Evolutionary conservation across 2,329 filamentous ascomycete genomes (phyloP).

Genomic region (Trichophyton mentagrophytes): DNA sequence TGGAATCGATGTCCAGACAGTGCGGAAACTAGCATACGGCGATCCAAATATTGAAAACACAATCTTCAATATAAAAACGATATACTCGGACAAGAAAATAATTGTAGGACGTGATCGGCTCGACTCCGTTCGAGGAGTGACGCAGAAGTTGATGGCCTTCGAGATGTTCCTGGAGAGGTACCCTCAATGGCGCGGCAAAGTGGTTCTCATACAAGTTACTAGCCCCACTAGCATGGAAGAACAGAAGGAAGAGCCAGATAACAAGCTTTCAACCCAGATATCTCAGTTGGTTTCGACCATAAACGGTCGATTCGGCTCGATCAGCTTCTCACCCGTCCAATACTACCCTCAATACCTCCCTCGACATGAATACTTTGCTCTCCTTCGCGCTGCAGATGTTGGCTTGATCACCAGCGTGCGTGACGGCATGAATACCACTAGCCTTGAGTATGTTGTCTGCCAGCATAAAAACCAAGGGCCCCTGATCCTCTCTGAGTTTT

Average conservation of each 20-base stretch:
- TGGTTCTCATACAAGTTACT: slow-evolving; percentile 89
- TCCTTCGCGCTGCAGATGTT: slow-evolving; percentile 81
- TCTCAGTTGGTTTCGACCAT: slow-evolving; percentile 84
- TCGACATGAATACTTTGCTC: slow-evolving; percentile 82
- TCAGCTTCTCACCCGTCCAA: slow-evolving; percentile 81
- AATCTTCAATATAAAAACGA: slow-evolving; percentile 55
- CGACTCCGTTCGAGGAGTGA: slow-evolving; percentile 81
- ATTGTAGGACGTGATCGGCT: slow-evolving; percentile 91
- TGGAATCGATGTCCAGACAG: slow-evolving; percentile 76
- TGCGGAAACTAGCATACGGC: slow-evolving; percentile 62
- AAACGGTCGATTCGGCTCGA: slow-evolving; percentile 77
- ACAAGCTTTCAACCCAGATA: slow-evolving; percentile 75
- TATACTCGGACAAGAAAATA: slow-evolving; percentile 84
- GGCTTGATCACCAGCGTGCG: slow-evolving; percentile 90
- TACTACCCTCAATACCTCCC: slow-evolving; percentile 90
- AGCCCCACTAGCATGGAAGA: slow-evolving; percentile 72
- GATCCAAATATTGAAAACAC: slow-evolving; percentile 58
- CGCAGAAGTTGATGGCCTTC: slow-evolving; percentile 92
- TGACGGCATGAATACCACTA: slow-evolving; percentile 97
- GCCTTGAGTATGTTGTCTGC: slow-evolving; percentile 85
- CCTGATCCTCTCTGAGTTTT: slow-evolving; percentile 91
- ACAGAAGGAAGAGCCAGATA: slow-evolving; percentile 61
- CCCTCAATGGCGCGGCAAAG: slow-evolving; percentile 82
- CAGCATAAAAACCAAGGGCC: slow-evolving; percentile 79
- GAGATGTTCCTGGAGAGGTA: slow-evolving; percentile 82